Evolutionary conservation across 495 filamentous ascomycete species (phyloP), one percentile per base, ranked within the genome.

Genomic region (Tuber indicum): DNA sequence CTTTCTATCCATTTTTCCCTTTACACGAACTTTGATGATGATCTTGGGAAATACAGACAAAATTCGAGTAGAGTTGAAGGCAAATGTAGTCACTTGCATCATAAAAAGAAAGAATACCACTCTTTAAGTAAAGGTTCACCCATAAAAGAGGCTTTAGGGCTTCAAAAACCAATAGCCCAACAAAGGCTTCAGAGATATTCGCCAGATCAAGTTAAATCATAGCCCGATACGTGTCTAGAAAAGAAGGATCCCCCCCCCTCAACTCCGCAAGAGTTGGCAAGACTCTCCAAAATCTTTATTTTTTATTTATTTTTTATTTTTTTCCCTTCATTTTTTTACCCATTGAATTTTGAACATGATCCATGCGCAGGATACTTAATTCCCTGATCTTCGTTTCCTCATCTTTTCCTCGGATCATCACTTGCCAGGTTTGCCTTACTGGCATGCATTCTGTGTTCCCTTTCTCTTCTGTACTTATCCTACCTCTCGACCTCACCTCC

Each of bases 341-440:
- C 14, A 36, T 32, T 16, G 26, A 66, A 66, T 36, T 66, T 36
- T 17, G 26, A 66, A 62, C 77, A 80, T 76, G 77, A 80, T 62
- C 58, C 78, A 76, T 79, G 78, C 76, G 76, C 74, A 78, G 75
- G 76, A 32, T 62, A 32, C 26, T 66, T 66, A 16, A 36, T 76
- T 79, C 52, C 78, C 43, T 80, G 76, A 80, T 79, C 78, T 79
- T 79, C 72, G 52, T 62, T 16, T 62, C 52, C 52, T 62, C 52
- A 23, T 72, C 72, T 74, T 72, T 77, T 75, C 71, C 75, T 79
- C 76, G 78, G 78, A 79, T 80, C 78, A 78, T 74, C 77, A 77
- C 78, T 74, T 74, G 58, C 77, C 77, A 79, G 76, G 73, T 77
- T 78, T 80, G 76, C 71, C 74, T 76, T 36, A 66, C n/a, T 66